Percentiles rank a stretch among this genome's conserved stretches.
Evolutionary conservation across 2,329 filamentous ascomycete species (phyloP).

Genomic region (Diaporthe sp.): DNA sequence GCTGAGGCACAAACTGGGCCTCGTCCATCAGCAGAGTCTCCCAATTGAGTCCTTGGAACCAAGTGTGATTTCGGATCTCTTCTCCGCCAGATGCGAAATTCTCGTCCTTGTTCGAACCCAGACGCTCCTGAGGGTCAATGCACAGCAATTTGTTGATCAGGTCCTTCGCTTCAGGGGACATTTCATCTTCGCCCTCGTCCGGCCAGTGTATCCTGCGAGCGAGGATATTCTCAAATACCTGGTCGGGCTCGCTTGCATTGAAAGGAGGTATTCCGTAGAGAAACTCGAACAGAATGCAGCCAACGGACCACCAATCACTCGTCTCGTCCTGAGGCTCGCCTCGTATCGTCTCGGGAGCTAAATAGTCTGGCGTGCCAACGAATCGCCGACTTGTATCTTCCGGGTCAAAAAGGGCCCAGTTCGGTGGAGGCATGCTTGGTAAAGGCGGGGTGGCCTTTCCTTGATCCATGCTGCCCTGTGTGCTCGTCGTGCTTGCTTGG

Average conservation of each 20-base stretch:
- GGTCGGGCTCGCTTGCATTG: constrained; percentile 87
- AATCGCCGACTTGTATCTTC: constrained; percentile 93
- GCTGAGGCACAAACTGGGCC: constrained; percentile 92
- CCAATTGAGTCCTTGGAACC: constrained; percentile 92
- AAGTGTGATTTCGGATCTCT: constrained; percentile 89
- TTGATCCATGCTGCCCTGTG: constrained; percentile 56
- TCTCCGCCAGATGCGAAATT: constrained; percentile 86
- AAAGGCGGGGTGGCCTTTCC: constrained; percentile 71
- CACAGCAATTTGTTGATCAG: constrained; percentile 93
- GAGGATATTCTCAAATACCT: constrained; percentile 97
- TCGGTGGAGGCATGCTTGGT: constrained; percentile 83
- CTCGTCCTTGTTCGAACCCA: constrained; percentile 88
- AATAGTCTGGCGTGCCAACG: constrained; percentile 95
- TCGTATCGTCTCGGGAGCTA: constrained; percentile 96
- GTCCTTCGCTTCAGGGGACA: constrained; percentile 90
- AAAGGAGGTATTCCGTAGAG: constrained; percentile 94
- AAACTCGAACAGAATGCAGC: constrained; percentile 97
- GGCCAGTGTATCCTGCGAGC: constrained; percentile 93
- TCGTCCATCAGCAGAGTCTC: constrained; percentile 92
- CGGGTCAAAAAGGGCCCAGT: constrained; percentile 93
- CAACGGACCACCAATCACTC: constrained; percentile 99
- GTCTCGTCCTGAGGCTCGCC: constrained; percentile 96
- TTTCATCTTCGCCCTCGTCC: constrained; percentile 79
- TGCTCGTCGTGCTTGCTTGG: constrained; percentile 54
- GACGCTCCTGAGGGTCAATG: constrained; percentile 80